Evolutionary conservation across 2,329 filamentous ascomycete species (phyloP), one percentile per base, ranked within the genome.

Genomic region (Bipolaris bicolor): DNA sequence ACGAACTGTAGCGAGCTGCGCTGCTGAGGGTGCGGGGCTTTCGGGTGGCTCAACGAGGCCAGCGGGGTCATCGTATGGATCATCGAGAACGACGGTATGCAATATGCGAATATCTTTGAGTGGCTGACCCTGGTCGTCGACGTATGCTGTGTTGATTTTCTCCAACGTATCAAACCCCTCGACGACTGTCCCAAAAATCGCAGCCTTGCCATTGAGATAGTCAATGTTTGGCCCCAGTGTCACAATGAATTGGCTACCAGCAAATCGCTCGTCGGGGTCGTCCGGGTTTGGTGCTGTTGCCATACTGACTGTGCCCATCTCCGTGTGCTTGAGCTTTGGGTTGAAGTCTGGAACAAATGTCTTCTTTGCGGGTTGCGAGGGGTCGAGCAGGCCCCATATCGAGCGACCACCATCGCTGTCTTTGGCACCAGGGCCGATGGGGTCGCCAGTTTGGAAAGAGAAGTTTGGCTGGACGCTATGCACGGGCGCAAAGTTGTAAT

Each of bases 401-500:
- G 92, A 96, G 46, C 88, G 90, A 64, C 95, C 94, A 65, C 94
- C 94, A 85, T 98, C 92, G 68, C 93, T 97, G 45, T 92, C 87
- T 66, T 86, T 81, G 13, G 92, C 91, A 55, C 90, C 86, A 11
- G 93, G 94, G 11, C 95, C 94, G 51, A 98, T 88, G 11, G 94
- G 94, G 72, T 98, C 95, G 75, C 94, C 94, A 31, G 91, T 96
- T 78, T 98, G 94, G 78, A 97, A 97, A 60, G 93, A 96, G 79
- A 97, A 98, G 78, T 92, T 88, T 76, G 94, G 95, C 74, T 97
- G 95, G 36, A 99, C 86, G 65, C 89, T 92, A 80, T 97, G 91
- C 52, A 98, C 81, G 24, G 94, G 95, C 5, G 92, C 88, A 77
- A 96, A 98, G 81, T 98, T 98, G 87, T 97, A 99, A 81, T 98